Base-by-base conservation (phyloP, 306 rosid genomes). In the Quercus rubra region DNA sequence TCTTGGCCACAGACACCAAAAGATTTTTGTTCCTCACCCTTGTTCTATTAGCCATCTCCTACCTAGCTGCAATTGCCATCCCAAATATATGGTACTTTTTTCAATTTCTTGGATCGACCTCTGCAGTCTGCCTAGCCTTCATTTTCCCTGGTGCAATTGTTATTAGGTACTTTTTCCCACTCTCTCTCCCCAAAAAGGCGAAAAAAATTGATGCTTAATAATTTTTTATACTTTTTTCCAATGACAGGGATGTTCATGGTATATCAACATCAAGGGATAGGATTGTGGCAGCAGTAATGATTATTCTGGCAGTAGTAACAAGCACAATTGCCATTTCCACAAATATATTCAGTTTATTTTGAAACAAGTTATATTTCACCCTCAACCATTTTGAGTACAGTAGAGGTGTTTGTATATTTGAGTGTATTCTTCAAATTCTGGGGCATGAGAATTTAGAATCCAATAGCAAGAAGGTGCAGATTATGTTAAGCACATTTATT, bases 81-180 rank as follows among this genome's bases (percentile, higher is more conserved):
- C 99, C 98, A 67, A 87, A 90, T 82, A 91, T 95, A 75, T 95
- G 98, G 99, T 91, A 84, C 51, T 85, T 93, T 78, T 93, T 95
- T 88, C 98, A 93, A 85, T 89, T 95, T 80, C 30, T 95, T 77
- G 99, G 99, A 52, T 95, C 97, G 75, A 83, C 99, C 31, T 75
- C 96, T 49, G 99, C 97, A 0, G 81, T 92, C 61, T 88, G 88
- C 86, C 97, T 95, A 18, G 96, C 93, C 81, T 95, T 95, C 80
- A 87, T 95, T 59, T 95, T 95, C 83, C 99, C 99, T 17, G 98
- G 88, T 67, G 83, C 79, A 38, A 89, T 95, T 82, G 99, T 82
- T 71, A 83, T 95, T 70, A 88, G 98, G 98, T 94, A 83, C 77
- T 70, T 63, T 75, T 61, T 70, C 55, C 70, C 21, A 28, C 63